Evolutionary conservation across 2,329 filamentous ascomycete genomes (phyloP), one percentile per base, ranked within the genome.

Genomic region (Tolypocladium endophyticum): DNA sequence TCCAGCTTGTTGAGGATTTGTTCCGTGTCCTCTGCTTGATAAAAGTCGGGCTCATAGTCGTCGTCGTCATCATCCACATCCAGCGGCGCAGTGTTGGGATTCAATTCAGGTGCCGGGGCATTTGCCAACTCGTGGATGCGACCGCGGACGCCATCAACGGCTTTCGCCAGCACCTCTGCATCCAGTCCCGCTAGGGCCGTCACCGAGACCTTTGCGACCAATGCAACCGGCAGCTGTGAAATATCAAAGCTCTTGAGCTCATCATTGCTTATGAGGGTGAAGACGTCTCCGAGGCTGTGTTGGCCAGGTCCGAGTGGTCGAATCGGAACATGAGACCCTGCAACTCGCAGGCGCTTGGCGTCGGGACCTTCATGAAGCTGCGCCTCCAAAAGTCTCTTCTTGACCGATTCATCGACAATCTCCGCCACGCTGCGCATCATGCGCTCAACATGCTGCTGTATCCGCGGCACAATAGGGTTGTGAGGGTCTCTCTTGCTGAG

Each of bases 31-130:
- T 95, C 90, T 41, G 86, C 84, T 11, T 88, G 82, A 61, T 87
- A 85, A 65, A 91, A 92, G 68, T 95, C 89, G 0, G 93, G 92
- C 68, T 97, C 93, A 69, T 97, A 97, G 66, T 96, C 90, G 61
- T 78, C 76, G 53, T 96, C 91, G 25, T 96, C 92, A 50, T 96
- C 92, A 8, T 88, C 86, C 4, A 89, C 86, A 33, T 82, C 84
- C 2, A 87, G 71, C 1, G 82, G 82, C 18, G 82, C 78, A 2
- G 84, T 87, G 58, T 84, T 81, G 9, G 84, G 77, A 62, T 84
- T 83, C 35, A 84, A 63, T 8, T 73, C 74, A 1, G 76, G 72
- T n/a, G 74, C 67, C n/a, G 76, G 77, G 5, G 76, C 73, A 38
- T 72, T 76, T 36, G 77, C 75, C 41, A 84, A 72, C 12, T 75